Conservation (phyloP, 208 protist genomes). For the Crithidia expoeki region DNA sequence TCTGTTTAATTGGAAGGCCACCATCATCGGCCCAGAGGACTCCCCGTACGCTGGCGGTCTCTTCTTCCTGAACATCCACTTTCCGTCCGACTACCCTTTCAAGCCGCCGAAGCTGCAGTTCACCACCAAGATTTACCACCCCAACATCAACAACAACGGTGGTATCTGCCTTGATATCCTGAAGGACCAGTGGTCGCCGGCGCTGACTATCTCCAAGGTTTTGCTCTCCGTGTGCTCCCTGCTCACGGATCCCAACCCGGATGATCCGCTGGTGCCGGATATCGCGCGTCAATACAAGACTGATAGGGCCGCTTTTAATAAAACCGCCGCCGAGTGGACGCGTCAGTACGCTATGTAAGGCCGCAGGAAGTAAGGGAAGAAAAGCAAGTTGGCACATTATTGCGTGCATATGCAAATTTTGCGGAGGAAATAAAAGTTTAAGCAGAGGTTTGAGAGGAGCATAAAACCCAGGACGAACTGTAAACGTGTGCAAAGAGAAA, state of each 20-base stretch:
- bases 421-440: too few relatives aligned
- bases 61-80: conserved; percentile 99
- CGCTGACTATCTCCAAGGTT: conserved; percentile 98
- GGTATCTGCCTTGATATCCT: conserved; percentile 99
- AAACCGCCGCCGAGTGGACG: conserved; percentile 95
- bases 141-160: conserved; percentile 97
- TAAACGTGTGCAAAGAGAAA: conserved; percentile 16
- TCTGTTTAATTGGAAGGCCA: conserved; percentile 97
- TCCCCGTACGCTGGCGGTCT: conserved; percentile 97
- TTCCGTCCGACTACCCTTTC: conserved; percentile 98
- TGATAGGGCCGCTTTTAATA: conserved; percentile 90
- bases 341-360: conserved; percentile 67
- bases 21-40: conserved; percentile 96
- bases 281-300: conserved; percentile 97
- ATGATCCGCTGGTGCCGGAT: conserved; percentile 98
- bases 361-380: neutral
- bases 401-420: too few relatives aligned
- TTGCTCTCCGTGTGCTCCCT: conserved; percentile 98
- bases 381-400: neutral
- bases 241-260: conserved; percentile 99
- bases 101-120: conserved; percentile 95
- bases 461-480: too few relatives aligned
- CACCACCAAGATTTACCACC: conserved; percentile 97
- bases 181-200: conserved; percentile 97
- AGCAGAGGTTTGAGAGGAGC: too few relatives aligned